A percentile compares a stretch with the other conserved stretches of the same genome.
These are phyloP conservation scores for Niebla homalea DNA, from an alignment of 495 filamentous ascomycete species.

Conservation along the genomic window DNA sequence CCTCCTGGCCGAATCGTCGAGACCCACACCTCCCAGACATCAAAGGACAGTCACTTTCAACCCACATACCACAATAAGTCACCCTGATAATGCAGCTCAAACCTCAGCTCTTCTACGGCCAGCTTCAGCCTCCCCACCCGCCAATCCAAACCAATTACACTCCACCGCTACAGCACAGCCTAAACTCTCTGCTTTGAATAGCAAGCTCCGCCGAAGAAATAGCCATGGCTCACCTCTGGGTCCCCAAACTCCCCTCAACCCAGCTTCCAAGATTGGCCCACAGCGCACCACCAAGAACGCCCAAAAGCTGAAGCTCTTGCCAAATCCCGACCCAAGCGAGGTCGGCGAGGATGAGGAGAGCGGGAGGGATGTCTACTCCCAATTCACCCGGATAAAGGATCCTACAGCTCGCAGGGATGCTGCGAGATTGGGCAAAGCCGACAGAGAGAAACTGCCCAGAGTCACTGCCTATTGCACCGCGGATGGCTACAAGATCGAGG, in stretches of 20 bases:
- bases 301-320: conserved; percentile 89
- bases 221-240: conserved; percentile 56
- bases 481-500: conserved; percentile 75
- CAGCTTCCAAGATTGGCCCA: conserved; percentile 72
- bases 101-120: conserved; percentile 32
- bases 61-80: conserved; percentile 47
- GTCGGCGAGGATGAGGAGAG: conserved; percentile 72
- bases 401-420: conserved; percentile 87
- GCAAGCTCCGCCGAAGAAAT: conserved; percentile 72
- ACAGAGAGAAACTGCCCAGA: conserved; percentile 70
- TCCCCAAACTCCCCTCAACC: conserved; percentile 27
- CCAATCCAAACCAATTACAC: conserved; percentile 24
- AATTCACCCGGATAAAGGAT: conserved; percentile 92
- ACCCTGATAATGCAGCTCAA: conserved; percentile 34
- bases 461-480: conserved; percentile 96
- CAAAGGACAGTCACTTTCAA: conserved; percentile 59
- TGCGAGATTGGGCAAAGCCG: conserved; percentile 82
- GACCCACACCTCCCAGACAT: conserved; percentile 21
- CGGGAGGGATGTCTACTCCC: conserved; percentile 89
- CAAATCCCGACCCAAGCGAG: conserved; percentile 72
- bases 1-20: conserved; percentile 26
- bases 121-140: conserved; percentile 28
- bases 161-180: conserved; percentile 36
- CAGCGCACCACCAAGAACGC: conserved; percentile 90
- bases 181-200: conserved; percentile 72